Evolutionary conservation across 352 stramenopile genomes (phyloP).

Genomic region (Pythium dissimile): DNA sequence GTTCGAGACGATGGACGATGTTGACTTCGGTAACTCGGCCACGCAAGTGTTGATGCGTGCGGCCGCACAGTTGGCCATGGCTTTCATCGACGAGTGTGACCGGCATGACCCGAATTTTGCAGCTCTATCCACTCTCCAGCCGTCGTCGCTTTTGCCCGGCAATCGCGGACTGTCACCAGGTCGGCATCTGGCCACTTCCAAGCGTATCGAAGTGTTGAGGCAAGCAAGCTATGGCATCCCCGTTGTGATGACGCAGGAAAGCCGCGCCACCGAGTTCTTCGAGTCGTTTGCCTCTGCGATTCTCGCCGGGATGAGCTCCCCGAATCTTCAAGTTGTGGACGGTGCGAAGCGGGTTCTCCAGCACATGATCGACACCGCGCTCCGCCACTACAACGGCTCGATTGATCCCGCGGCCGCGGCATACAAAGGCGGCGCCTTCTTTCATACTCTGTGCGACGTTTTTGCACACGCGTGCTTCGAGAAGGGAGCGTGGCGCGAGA

Average conservation of each 20-base stretch:
- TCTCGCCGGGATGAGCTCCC: slow-evolving; percentile 59
- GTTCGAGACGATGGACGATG: slow-evolving; percentile 71
- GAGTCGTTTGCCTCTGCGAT: slow-evolving; percentile 63
- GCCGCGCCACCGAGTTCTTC: slow-evolving; percentile 51
- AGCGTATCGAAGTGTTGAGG: slow-evolving; percentile 73
- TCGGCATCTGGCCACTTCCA: slow-evolving; percentile 71
- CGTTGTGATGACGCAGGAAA: slow-evolving; percentile 36
- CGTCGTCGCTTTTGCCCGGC: slow-evolving; percentile 70
- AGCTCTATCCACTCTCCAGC: slow-evolving; percentile 63
- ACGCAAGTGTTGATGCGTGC: slow-evolving; percentile 52
- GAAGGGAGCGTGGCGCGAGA: slow-evolving; percentile 81
- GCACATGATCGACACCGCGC: slow-evolving; percentile 50
- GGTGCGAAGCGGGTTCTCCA: slow-evolving; percentile 43
- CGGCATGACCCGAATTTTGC: slow-evolving; percentile 62
- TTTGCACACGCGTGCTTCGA: slow-evolving; percentile 86
- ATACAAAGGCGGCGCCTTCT: slow-evolving; percentile 59
- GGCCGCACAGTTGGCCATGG: slow-evolving; percentile 49
- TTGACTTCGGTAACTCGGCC: slow-evolving; percentile 64
- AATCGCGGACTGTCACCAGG: slow-evolving; percentile 75
- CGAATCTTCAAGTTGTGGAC: slow-evolving; percentile 56
- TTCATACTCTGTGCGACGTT: slow-evolving; percentile 77
- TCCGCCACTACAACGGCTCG: slow-evolving; percentile 21
- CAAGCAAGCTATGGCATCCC: slow-evolving; percentile 72
- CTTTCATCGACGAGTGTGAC: slow-evolving; percentile 44
- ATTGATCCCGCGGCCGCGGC: slow-evolving; percentile 23